phyloP scores from a whole-genome alignment of 495 filamentous ascomycete genomes.

The Coniosporium apollinis region DNA sequence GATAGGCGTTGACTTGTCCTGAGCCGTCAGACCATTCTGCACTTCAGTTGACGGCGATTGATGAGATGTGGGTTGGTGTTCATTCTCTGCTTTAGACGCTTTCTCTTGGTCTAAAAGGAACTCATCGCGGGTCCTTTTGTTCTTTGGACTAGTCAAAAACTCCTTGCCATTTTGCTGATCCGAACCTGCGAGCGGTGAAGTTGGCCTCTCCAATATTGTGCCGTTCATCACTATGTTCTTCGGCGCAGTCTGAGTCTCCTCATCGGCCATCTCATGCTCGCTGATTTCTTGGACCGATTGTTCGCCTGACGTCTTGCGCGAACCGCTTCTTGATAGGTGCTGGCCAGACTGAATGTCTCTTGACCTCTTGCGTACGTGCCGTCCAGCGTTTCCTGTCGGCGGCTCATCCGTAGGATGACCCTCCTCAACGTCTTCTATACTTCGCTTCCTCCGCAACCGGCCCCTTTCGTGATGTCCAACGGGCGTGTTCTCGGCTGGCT shows the following conservation, averaged over 20 bases:
- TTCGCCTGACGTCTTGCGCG: background rate
- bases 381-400: conserved; percentile 7
- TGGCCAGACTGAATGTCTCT: conserved; percentile 15
- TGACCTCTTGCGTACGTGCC: conserved; percentile 22
- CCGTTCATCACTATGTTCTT: too few species aligned
- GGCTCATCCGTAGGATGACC: conserved; percentile 10
- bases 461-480: conserved; percentile 16
- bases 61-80: background rate
- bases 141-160: conserved; percentile 13
- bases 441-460: conserved; percentile 35
- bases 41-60: background rate
- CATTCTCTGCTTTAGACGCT: background rate
- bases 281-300: background rate
- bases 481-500: background rate
- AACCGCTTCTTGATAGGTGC: background rate
- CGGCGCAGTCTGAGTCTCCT: background rate
- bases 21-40: background rate
- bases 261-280: too few species aligned
- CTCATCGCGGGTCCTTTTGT: conserved; percentile 16
- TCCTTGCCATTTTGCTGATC: conserved; percentile 5
- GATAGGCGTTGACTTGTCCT: background rate
- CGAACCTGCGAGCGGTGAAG: too few species aligned
- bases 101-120: conserved; percentile 3
- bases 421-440: conserved; percentile 32
- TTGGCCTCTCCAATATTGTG: conserved; percentile 3